These are phyloP conservation scores for Ensete ventricosum DNA, from an alignment of 176 grass and related monocot genomes.

Conservation along the genomic window DNA sequence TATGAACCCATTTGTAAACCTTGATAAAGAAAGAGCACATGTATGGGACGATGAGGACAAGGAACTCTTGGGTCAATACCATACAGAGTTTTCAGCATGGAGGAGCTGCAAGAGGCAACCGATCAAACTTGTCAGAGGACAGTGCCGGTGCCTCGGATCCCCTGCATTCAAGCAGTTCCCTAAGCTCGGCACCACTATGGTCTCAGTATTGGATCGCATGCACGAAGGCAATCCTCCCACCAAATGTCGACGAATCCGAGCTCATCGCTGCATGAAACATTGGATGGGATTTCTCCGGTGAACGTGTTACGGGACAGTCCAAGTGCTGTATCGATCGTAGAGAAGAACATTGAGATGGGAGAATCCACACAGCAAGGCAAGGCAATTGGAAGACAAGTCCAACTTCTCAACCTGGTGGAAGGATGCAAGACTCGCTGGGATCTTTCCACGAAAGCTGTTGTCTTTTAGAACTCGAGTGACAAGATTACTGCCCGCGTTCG, in stretches of 20 bases:
- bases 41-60: slow-evolving; percentile 39
- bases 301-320: slow-evolving; percentile 56
- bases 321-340: slow-evolving; percentile 47
- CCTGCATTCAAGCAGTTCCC: slow-evolving; percentile 58
- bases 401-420: slow-evolving; percentile 41
- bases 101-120: slow-evolving; percentile 70
- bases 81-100: slow-evolving; percentile 38
- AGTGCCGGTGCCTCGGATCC: slow-evolving; percentile 38
- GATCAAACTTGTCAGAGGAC: slow-evolving; percentile 52
- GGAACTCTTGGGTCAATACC: slow-evolving; percentile 46
- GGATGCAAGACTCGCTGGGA: slow-evolving; percentile 31
- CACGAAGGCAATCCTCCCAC: slow-evolving; percentile 51
- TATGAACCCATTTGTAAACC: too few relatives aligned
- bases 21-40: slow-evolving; percentile 34
- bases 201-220: slow-evolving; percentile 38
- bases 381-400: slow-evolving; percentile 50
- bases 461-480: slow-evolving; percentile 24
- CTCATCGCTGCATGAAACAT: slow-evolving; percentile 26
- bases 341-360: slow-evolving; percentile 51
- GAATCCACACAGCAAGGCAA: slow-evolving; percentile 43
- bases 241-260: slow-evolving; percentile 55
- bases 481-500: slow-evolving; percentile 35
- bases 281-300: slow-evolving; percentile 35
- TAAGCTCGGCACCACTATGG: slow-evolving; percentile 37
- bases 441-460: slow-evolving; percentile 48